Evolutionary conservation across 2,329 filamentous ascomycete genomes (phyloP), one percentile per base, ranked within the genome.

Genomic region (Fusarium tricinctum): DNA sequence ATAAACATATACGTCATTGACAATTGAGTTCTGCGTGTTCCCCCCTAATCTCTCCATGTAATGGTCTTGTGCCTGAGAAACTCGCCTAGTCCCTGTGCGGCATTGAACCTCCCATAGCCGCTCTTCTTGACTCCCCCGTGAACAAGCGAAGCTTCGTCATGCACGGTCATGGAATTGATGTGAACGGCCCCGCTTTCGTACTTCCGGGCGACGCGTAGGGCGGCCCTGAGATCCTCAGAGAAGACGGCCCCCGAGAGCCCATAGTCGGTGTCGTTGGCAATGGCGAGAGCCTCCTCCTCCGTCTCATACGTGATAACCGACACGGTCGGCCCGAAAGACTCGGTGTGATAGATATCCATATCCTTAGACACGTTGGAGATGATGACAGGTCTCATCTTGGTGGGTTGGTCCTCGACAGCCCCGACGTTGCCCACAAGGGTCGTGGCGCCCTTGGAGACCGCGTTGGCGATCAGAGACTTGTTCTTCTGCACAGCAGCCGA

Each of bases 201-300:
- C 55, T 82, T 80, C 68, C 80, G 83, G 3, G 89, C 88, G 13
- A 91, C 76, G 9, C 84, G 79, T 68, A 91, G 73, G 0, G 83
- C 89, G 30, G 82, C 80, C 45, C 82, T 78, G 52, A 94, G 77
- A 73, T 92, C 88, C 71, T 85, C 81, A 0, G 91, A 93, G 77
- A 93, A 96, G 4, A 96, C 85, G 0, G 91, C 86, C 5, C 87
- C 84, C 5, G 84, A 82, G 8, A 97, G 85, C 3, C 92, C 92
- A 75, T 93, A 95, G 54, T 93, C 91, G 6, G 90, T 92, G 71
- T 94, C 91, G 75, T 96, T 96, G 10, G 92, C 92, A 23, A 95
- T 80, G 23, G 82, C 79, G 20, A 95, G 76, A 0, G 91, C 92
- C 68, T 93, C 89, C 26, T 92, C 90, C 44, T 92, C 90, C 4